Evolutionary conservation across 1,284 basidiomycete genomes (phyloP), one percentile per base, ranked within the genome.

Genomic region (Rugosomyces carneus): DNA sequence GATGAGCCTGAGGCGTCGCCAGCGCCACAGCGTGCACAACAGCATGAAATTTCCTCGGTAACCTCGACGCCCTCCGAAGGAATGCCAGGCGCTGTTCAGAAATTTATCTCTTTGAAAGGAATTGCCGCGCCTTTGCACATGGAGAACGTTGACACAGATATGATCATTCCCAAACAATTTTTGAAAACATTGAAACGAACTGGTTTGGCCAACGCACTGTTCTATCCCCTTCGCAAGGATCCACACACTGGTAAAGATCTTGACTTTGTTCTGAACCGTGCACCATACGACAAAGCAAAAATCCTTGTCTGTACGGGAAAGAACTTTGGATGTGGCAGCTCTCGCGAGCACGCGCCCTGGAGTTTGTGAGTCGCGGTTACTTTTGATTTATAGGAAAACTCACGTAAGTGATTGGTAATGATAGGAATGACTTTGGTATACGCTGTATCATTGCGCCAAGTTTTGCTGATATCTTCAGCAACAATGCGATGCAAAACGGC

Each of bases 141-240:
- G 50, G 83, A 90, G 58, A 97, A 97, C 61, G 85, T 96, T 53
- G 93, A 97, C 67, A 97, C 93, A 43, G 94, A 97, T 63, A 93
- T 91, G 84, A 95, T 97, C 64, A 95, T 96, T 60, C 94, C 93
- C 4, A 94, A 94, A 63, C 89, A 93, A 63, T 97, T 95, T 74
- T 70, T 97, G 66, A 97, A 96, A 71, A 95, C 93, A 4, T 70
- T 97, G 55, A 93, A 95, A 69, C 81, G 94, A 47, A 95, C 93
- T 18, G 93, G 93, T 44, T 77, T 97, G 45, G 89, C 89, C n/a
- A 73, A 86, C 48, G 92, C 89, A 10, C 71, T 96, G 44, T 97
- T 97, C 73, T 90, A 78, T 64, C 81, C 88, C 18, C 72, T 93
- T 44, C 82, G 94, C 39, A 88, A 84, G 61, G 81, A 94, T 60